phyloP scores from a whole-genome alignment of 257 asterid species.

The Sherardia arvensis region DNA sequence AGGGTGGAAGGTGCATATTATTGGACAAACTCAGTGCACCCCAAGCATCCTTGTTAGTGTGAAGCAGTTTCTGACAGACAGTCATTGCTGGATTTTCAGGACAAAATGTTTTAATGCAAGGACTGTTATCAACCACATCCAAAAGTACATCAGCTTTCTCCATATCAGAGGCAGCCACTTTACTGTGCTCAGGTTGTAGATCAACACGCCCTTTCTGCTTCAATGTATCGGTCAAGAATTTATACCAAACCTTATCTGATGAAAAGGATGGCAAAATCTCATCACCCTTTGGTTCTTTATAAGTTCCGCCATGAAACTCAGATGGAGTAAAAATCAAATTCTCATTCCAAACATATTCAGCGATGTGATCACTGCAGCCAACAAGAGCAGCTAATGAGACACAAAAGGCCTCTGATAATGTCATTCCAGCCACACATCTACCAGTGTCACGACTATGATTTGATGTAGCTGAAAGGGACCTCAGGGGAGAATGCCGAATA shows the following conservation, averaged over 20 bases:
- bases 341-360: slow-evolving; percentile 46
- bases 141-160: slow-evolving; percentile 18
- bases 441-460: slow-evolving; percentile 24
- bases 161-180: slow-evolving; percentile 18
- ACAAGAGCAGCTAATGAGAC: slow-evolving; percentile 69
- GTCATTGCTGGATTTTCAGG: slow-evolving; percentile 80
- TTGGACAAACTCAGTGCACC: slow-evolving; percentile 62
- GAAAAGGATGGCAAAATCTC: slow-evolving; percentile 18
- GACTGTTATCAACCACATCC: slow-evolving; percentile 22
- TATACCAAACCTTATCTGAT: slow-evolving; percentile 55
- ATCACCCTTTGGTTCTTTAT: slow-evolving; percentile 20
- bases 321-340: slow-evolving; percentile 30
- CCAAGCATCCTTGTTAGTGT: slow-evolving; percentile 53
- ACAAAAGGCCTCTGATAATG: slow-evolving; percentile 87
- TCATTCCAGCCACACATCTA: slow-evolving; percentile 49
- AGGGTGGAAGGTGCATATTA: slow-evolving; percentile 66
- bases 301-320: slow-evolving; percentile 22
- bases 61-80: slow-evolving; percentile 48
- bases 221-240: slow-evolving; percentile 49
- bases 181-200: slow-evolving; percentile 18
- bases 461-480: slow-evolving; percentile 33
- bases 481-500: slow-evolving; percentile 61
- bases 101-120: slow-evolving; percentile 23
- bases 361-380: slow-evolving; percentile 66
- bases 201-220: slow-evolving; percentile 30